Base-by-base conservation (phyloP, 1,139 yeast species). In the Kodamaea ohmeri region DNA sequence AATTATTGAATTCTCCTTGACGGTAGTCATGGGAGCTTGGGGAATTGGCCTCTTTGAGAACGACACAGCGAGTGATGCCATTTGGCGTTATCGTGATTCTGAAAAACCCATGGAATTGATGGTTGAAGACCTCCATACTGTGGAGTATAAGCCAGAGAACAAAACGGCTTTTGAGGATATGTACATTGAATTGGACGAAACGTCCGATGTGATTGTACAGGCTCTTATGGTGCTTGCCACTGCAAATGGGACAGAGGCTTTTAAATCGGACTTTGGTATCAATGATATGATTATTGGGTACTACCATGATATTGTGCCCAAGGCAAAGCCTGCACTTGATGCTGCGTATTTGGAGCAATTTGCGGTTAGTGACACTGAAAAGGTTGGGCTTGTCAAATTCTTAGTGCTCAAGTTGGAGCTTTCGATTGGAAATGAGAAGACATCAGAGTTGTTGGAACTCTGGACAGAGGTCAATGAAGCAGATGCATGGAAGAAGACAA, bases 11-110 rank as follows among this genome's bases (percentile, higher is more conserved):
- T 25, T 12, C 15, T 11, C 28, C 16, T 13, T 8, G 14, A 4
- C n/a, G 3, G 8, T 7, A 27, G 3, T n/a, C n/a, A 34, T 34
- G 37, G 37, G 37, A n/a, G 37, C 37, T 11, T 34, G 37, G 37
- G 37, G 25, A 15, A 16, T 27, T 20, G 37, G 32, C 6, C 30
- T 34, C 17, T 34, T 34, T 21, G 37, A 34, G 6, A 27, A 34
- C 25, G 37, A 34, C 32, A 20, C 32, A 9, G 26, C 32, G 3
- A 21, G 26, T 19, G 37, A 34, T 14, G 20, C 32, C 14, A 27
- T 34, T 11, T 12, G 11, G 21, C 15, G 20, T 18, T 25, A 26
- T 13, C 6, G 11, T 2, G 12, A 21, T 11, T 2, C 28, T 21
- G 32, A 14, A 7, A 20, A 16, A 11, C 37, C 37, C 4, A 7